Base-by-base conservation (phyloP, 129 eudicot genomes). In the Heracleum sosnowskyi region DNA sequence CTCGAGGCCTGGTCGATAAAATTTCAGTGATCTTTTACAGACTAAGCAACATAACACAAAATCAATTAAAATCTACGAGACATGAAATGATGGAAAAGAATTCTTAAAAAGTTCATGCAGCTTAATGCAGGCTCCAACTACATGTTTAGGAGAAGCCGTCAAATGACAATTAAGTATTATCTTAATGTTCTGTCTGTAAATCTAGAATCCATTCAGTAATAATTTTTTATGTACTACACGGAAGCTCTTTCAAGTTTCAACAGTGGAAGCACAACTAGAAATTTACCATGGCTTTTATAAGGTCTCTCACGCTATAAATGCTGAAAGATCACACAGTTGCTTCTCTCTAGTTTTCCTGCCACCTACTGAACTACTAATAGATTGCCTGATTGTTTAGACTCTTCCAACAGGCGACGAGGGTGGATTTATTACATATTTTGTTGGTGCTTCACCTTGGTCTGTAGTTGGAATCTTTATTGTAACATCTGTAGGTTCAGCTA, bases 351-450 rank as follows among this genome's bases (percentile, higher is more conserved):
- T 71, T 20, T 37, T 35, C 75, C 42, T 39, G 29, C 18, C 17
- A 71, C 9, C 75, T 20, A 24, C 75, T 72, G 35, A 26, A 72
- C 76, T n/a, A 20, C 45, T 37, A 24, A 45, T 4, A 2, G 17
- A 24, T n/a, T 9, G 26, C 20, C n/a, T 72, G 49, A 51, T 41
- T n/a, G 29, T 39, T 47, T 85, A 93, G 81, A 88, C 91, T 81
- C 98, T 93, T 75, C 96, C 96, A 75, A 83, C 90, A 15, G 98
- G 98, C 7, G 98, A 93, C 13, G 83, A 74, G 35, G 98, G 98
- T 28, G 98, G 98, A 76, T 84, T 79, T 62, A 91, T 79, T 29
- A 85, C 83, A 68, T 77, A 86, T 64, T 78, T 87, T 76, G 77
- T 84, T 16, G 83, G 89, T 24, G 35, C 64, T 79, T 82, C 83